Percentiles rank a stretch among this genome's conserved stretches.
Conservation (phyloP, 139 green algal genomes). For the Ettlia oleoabundans region DNA sequence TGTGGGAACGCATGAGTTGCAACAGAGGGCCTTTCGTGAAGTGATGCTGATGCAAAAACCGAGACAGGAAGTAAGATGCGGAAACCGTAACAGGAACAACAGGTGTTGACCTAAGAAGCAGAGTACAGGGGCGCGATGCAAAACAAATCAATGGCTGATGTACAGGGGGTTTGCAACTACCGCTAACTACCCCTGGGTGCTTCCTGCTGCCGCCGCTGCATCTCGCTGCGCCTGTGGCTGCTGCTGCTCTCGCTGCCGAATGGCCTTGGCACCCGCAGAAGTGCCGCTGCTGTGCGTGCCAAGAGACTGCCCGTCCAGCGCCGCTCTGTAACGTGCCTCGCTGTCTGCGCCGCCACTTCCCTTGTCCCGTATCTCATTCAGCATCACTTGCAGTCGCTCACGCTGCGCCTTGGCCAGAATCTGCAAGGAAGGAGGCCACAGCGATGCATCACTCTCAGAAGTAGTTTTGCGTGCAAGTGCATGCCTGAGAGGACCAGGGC, state of each 20-base stretch:
- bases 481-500: no score
- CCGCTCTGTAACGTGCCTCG: constrained; percentile 56
- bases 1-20: no score
- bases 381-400: constrained; percentile 62
- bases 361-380: constrained; percentile 60
- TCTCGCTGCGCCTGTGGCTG: not conserved
- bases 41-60: no score
- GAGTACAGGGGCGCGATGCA: no score
- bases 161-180: not conserved
- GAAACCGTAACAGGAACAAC: no score
- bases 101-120: no score
- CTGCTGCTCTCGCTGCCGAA: not conserved
- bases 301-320: constrained; percentile 55
- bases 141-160: not conserved
- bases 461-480: not conserved
- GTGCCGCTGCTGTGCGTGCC: constrained; percentile 60
- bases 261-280: constrained; percentile 38
- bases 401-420: constrained; percentile 60
- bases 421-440: not conserved
- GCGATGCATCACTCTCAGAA: not conserved
- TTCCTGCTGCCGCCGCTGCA: not conserved
- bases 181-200: not conserved
- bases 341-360: not conserved
- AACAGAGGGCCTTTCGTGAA: no score
- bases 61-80: no score